These are phyloP conservation scores for Penicillium chermesinum DNA, from an alignment of 495 filamentous ascomycete genomes.

Conservation along the genomic window DNA sequence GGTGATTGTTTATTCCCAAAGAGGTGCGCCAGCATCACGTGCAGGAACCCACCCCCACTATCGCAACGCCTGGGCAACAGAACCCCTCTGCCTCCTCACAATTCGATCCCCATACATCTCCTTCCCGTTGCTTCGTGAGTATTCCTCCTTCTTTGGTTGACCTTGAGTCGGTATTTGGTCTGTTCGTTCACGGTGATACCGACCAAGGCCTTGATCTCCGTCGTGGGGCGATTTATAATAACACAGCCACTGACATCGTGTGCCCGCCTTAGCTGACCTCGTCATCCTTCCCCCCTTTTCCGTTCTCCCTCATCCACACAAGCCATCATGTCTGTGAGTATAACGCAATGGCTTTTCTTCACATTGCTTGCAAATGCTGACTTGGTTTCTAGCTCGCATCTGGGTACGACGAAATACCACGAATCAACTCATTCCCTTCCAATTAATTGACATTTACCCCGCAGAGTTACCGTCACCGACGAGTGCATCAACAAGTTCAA, in stretches of 20 bases:
- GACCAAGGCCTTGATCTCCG: not conserved
- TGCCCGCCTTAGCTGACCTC: conserved; percentile 25
- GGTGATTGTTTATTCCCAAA: conserved; percentile 16
- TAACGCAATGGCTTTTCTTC: not conserved
- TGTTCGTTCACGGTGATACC: not conserved
- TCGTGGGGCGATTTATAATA: conserved; percentile 5
- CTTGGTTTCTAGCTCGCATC: conserved; percentile 38
- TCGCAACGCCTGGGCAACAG: conserved; percentile 34
- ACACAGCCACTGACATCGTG: conserved; percentile 30
- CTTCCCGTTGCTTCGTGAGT: conserved; percentile 25
- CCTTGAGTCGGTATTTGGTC: conserved; percentile 9
- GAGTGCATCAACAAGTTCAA: conserved; percentile 84
- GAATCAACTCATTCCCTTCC: conserved; percentile 10
- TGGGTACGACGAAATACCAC: conserved; percentile 29
- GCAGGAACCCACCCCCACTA: conserved; percentile 25
- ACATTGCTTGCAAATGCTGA: conserved; percentile 11
- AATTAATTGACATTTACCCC: conserved; percentile 19
- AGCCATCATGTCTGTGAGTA: conserved; percentile 41
- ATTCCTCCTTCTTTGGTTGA: conserved; percentile 9
- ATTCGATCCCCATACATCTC: conserved; percentile 19
- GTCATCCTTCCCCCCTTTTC: conserved; percentile 21
- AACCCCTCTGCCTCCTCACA: conserved; percentile 35
- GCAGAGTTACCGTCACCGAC: conserved; percentile 69
- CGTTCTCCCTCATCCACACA: conserved; percentile 19
- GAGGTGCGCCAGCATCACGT: conserved; percentile 29